Conservation (phyloP, 2,329 filamentous ascomycete species). For the Ophiostoma perfectum region DNA sequence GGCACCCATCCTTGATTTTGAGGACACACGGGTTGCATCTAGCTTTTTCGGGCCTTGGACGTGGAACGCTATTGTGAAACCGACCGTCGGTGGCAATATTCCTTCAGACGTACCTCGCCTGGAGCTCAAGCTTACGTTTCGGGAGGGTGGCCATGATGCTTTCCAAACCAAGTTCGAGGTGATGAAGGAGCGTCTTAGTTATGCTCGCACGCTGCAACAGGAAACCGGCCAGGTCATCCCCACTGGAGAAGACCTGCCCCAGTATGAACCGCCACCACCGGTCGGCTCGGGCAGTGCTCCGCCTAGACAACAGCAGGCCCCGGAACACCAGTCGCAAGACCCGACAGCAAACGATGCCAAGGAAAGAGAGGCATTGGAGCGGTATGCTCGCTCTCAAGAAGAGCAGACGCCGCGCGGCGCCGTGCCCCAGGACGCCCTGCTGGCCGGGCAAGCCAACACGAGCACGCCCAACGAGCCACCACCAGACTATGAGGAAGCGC, state of each 20-base stretch:
- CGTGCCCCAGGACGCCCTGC: conserved; percentile 20
- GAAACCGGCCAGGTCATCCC: conserved; percentile 59
- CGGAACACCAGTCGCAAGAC: neutral
- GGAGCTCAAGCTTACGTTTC: conserved; percentile 82
- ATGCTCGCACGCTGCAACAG: conserved; percentile 69
- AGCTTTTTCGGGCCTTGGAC: conserved; percentile 92
- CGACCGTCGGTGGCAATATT: conserved; percentile 77
- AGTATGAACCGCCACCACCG: conserved; percentile 58
- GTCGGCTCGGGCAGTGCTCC: neutral
- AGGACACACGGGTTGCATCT: conserved; percentile 78
- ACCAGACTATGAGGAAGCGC: conserved; percentile 86
- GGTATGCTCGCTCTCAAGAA: conserved; percentile 27
- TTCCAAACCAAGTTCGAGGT: conserved; percentile 78
- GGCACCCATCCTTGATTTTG: conserved; percentile 77
- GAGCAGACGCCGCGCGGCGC: conserved; percentile 25
- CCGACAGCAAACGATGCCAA: conserved; percentile 17
- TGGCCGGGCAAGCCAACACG: conserved; percentile 27
- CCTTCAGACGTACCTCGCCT: conserved; percentile 66
- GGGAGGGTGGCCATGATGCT: conserved; percentile 90
- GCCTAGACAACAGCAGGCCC: neutral
- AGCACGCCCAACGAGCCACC: conserved; percentile 66
- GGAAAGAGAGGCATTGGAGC: conserved; percentile 18
- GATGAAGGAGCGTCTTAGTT: conserved; percentile 75
- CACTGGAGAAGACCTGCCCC: conserved; percentile 79
- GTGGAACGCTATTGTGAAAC: conserved; percentile 75